Evolutionary conservation across 306 rosid species (phyloP).

Genomic region (Cicer bijugum): DNA sequence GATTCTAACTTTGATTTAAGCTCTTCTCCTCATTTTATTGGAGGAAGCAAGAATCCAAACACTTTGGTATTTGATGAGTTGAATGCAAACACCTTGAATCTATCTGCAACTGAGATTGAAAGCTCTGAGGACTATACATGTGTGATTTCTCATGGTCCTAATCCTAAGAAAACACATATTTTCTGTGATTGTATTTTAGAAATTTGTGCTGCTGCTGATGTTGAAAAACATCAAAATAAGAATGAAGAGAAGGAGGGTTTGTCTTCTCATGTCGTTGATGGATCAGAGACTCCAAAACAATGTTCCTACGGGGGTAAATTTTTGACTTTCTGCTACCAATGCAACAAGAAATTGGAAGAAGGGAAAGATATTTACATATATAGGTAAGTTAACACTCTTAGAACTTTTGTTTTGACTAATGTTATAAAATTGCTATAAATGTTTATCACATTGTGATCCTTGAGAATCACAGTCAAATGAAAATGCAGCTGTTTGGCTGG

Average conservation of each 20-base stretch:
- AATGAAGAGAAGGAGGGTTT: slow-evolving; percentile 48
- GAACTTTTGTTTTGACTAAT: slow-evolving; percentile 11
- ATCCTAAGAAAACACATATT: slow-evolving; percentile 81
- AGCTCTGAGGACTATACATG: slow-evolving; percentile 90
- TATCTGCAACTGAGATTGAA: slow-evolving; percentile 77
- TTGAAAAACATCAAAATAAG: slow-evolving; percentile 37
- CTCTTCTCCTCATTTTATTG: slow-evolving; percentile 56
- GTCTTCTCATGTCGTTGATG: slow-evolving; percentile 1
- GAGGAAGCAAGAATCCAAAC: slow-evolving; percentile 53
- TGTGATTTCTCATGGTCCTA: slow-evolving; percentile 82
- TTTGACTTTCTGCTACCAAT: slow-evolving; percentile 69
- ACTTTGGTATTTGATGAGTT: not conserved
- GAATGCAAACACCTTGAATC: slow-evolving; percentile 38
- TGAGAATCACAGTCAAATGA: not conserved
- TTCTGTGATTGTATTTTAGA: slow-evolving; percentile 81
- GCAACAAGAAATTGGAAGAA: slow-evolving; percentile 78
- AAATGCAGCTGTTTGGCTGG: not conserved
- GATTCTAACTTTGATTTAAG: slow-evolving; percentile 36
- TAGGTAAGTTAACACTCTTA: slow-evolving; percentile 56
- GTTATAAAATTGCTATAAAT: not conserved
- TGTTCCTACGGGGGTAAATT: slow-evolving; percentile 54
- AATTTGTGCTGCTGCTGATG: slow-evolving; percentile 51
- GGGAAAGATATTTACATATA: slow-evolving; percentile 88
- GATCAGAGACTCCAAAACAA: slow-evolving; percentile 42
- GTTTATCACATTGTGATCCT: not conserved